phyloP scores from a whole-genome alignment of 1,139 yeast genomes.

The Geotrichum europaeum region DNA sequence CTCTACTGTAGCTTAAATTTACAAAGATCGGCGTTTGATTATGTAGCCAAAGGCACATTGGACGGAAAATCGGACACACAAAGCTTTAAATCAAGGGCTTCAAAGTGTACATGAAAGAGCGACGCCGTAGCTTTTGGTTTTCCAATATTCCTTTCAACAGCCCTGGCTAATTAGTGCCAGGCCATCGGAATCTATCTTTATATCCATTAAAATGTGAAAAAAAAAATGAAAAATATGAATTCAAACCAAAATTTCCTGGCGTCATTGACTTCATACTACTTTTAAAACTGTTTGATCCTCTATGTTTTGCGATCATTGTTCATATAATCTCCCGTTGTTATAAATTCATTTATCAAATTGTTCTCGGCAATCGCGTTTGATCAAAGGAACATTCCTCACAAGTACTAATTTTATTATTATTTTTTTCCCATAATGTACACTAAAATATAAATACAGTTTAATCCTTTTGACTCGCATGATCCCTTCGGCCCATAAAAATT shows the following conservation, averaged over 20 bases:
- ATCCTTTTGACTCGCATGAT: neutral
- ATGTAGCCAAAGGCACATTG: neutral
- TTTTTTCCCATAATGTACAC: neutral
- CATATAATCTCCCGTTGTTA: neutral
- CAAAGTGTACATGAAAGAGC: neutral
- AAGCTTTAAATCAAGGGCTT: neutral
- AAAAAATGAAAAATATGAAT: too few species aligned
- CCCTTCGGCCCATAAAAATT: neutral
- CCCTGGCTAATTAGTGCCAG: neutral
- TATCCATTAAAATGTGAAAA: neutral
- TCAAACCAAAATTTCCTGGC: too few species aligned
- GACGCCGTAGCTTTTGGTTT: neutral
- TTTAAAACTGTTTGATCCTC: neutral
- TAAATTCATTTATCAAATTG: neutral
- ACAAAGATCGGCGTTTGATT: neutral
- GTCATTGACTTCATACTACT: neutral
- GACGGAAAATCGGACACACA: neutral
- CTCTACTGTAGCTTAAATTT: neutral
- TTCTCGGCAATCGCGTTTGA: neutral
- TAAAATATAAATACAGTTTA: neutral
- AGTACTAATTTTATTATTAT: neutral
- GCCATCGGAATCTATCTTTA: neutral
- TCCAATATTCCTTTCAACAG: neutral
- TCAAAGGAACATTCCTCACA: neutral
- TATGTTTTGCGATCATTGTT: neutral